phyloP scores from a whole-genome alignment of 2,329 filamentous ascomycete species.

The Ophiostoma quercus region DNA sequence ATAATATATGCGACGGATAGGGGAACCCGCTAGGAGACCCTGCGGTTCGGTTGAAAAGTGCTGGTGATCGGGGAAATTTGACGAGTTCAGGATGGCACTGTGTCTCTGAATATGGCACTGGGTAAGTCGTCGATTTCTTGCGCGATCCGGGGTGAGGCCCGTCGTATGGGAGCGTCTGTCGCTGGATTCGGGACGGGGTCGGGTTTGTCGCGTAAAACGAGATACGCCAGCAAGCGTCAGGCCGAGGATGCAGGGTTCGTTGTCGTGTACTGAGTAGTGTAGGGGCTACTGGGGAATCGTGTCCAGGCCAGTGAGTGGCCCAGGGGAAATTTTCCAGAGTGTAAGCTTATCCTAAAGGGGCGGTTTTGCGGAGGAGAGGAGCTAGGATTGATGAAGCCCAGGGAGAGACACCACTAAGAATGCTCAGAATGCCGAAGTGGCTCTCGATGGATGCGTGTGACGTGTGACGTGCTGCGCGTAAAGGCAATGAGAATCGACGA shows the following conservation, averaged over 20 bases:
- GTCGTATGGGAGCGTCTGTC: neutral
- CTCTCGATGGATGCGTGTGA: neutral
- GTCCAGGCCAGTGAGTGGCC: slow-evolving; percentile 1
- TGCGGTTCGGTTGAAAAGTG: neutral
- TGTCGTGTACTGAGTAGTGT: neutral
- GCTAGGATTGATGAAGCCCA: neutral
- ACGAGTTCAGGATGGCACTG: neutral
- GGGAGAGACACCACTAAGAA: neutral
- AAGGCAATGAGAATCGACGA: neutral
- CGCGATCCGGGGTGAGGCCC: neutral
- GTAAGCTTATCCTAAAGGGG: slow-evolving; percentile 20
- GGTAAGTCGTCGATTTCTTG: neutral
- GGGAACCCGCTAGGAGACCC: neutral
- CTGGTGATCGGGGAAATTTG: neutral
- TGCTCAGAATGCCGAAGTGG: neutral
- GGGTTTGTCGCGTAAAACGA: slow-evolving; percentile 5
- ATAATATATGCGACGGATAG: neutral
- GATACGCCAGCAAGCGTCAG: neutral
- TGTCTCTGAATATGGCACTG: neutral
- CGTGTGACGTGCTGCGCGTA: slow-evolving; percentile 4
- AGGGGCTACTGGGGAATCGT: neutral
- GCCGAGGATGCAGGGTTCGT: neutral
- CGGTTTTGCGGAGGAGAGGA: slow-evolving; percentile 19
- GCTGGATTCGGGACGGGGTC: neutral
- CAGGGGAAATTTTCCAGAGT: slow-evolving; percentile 15